Evolutionary conservation across 106 monocot species (phyloP).

Genomic region (Narthecium ossifragum): DNA sequence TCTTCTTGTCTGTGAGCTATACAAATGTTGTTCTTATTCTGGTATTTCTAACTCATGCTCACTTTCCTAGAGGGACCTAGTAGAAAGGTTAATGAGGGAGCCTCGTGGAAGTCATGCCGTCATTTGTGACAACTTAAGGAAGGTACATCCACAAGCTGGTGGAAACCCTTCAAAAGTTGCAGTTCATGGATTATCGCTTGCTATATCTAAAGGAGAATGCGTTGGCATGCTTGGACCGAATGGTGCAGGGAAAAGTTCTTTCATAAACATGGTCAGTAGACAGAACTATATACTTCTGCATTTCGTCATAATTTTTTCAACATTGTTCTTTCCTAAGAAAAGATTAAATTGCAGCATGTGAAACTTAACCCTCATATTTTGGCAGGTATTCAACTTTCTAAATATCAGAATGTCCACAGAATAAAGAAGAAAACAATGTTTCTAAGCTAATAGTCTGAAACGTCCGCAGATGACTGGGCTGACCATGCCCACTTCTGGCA

Average conservation of each 20-base stretch:
- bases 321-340: too few species aligned
- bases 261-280: constrained; percentile 36
- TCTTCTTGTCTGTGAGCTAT: not conserved
- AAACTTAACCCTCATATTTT: too few species aligned
- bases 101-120: constrained; percentile 5
- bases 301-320: too few species aligned
- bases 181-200: constrained; percentile 34
- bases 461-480: constrained; percentile 41
- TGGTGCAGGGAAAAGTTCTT: constrained; percentile 49
- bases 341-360: too few species aligned
- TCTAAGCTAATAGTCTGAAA: not conserved
- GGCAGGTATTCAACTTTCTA: too few species aligned
- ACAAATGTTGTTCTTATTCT: too few species aligned
- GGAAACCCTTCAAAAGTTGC: constrained; percentile 36
- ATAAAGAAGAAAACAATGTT: too few species aligned
- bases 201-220: constrained; percentile 29
- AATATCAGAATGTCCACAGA: too few species aligned
- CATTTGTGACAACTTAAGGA: constrained; percentile 25
- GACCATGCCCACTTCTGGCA: constrained; percentile 24
- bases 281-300: too few species aligned
- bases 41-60: not conserved
- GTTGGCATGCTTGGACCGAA: constrained; percentile 44
- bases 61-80: constrained; percentile 20
- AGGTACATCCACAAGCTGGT: constrained; percentile 22
- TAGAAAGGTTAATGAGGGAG: constrained; percentile 10